phyloP scores from a whole-genome alignment of 768 basidiomycete genomes.

The Leucosporidium yakuticum region DNA sequence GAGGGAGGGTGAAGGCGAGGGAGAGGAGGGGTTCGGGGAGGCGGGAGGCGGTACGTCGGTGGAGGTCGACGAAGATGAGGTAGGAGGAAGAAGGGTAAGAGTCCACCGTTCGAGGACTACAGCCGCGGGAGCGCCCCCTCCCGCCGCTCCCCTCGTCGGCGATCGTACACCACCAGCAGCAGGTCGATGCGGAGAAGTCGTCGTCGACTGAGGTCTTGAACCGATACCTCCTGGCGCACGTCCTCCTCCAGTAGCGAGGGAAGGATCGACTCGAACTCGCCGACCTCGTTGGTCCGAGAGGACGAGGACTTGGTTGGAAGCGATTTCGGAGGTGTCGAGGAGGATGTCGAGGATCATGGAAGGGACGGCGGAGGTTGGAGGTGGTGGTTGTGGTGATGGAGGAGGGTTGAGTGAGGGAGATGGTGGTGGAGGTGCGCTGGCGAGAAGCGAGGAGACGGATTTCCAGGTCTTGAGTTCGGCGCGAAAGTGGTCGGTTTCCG shows the following conservation, averaged over 20 bases:
- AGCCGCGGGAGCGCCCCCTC: no score
- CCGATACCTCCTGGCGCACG: no score
- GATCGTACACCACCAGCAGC: no score
- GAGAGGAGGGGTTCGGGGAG: background rate
- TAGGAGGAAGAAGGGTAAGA: slow-evolving; percentile 7
- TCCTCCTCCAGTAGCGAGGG: background rate
- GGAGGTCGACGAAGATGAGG: background rate
- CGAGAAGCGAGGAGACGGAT: slow-evolving; percentile 25
- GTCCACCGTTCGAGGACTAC: slow-evolving; percentile 30
- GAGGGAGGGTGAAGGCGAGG: background rate
- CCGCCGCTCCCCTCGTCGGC: no score
- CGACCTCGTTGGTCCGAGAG: slow-evolving; percentile 29
- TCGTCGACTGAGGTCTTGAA: background rate
- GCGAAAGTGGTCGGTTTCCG: slow-evolving; percentile 33
- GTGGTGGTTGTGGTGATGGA: background rate
- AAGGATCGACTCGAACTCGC: slow-evolving; percentile 21
- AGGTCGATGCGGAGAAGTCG: background rate
- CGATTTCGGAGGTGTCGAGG: slow-evolving; percentile 34
- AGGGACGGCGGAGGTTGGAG: slow-evolving; percentile 8
- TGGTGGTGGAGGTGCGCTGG: background rate
- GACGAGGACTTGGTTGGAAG: slow-evolving; percentile 36
- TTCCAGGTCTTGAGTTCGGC: slow-evolving; percentile 37
- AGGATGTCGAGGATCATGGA: slow-evolving; percentile 35
- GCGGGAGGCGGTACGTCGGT: background rate
- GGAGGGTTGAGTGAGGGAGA: background rate